Percentiles rank a stretch among this genome's conserved stretches.
phyloP scores from a whole-genome alignment of 805 yeast species.

The Sugiyamaella americana region DNA sequence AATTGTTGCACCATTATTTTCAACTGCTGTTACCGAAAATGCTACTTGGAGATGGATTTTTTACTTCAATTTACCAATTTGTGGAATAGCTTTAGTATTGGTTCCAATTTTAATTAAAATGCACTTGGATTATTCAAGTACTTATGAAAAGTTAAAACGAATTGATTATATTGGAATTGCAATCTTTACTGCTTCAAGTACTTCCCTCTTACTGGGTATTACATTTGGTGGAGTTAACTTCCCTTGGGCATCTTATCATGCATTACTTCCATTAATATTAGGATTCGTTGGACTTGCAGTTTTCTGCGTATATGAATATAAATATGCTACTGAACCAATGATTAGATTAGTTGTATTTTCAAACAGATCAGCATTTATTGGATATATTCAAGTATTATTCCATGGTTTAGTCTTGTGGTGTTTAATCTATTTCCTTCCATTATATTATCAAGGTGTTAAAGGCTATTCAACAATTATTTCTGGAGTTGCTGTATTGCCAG shows the following conservation, averaged over 20 bases:
- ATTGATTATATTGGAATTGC: slow-evolving; percentile 48
- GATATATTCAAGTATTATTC: slow-evolving; percentile 36
- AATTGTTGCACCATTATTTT: slow-evolving; percentile 52
- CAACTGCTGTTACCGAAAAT: slow-evolving; percentile 56
- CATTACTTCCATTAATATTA: slow-evolving; percentile 43
- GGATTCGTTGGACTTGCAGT: slow-evolving; percentile 33
- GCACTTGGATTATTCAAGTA: slow-evolving; percentile 39
- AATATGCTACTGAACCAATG: slow-evolving; percentile 41
- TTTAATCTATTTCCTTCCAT: slow-evolving; percentile 43
- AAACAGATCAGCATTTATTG: slow-evolving; percentile 34
- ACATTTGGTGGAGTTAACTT: slow-evolving; percentile 49
- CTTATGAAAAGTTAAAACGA: slow-evolving; percentile 34
- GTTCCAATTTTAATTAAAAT: slow-evolving; percentile 42
- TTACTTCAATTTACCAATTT: slow-evolving; percentile 61
- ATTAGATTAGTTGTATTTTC: slow-evolving; percentile 39
- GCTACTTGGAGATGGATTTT: slow-evolving; percentile 76
- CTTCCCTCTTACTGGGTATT: slow-evolving; percentile 43
- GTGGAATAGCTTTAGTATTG: slow-evolving; percentile 43
- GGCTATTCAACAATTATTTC: slow-evolving; percentile 36
- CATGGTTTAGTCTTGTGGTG: slow-evolving; percentile 46
- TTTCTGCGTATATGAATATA: slow-evolving; percentile 31
- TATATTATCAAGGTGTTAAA: slow-evolving; percentile 42
- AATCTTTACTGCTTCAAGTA: slow-evolving; percentile 39
- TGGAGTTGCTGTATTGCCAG: slow-evolving; percentile 39
- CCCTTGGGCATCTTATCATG: slow-evolving; percentile 52